A percentile compares a stretch with the other conserved stretches of the same genome.
phyloP scores from a whole-genome alignment of 2,329 filamentous ascomycete genomes.

The Elsinoe batatas region DNA sequence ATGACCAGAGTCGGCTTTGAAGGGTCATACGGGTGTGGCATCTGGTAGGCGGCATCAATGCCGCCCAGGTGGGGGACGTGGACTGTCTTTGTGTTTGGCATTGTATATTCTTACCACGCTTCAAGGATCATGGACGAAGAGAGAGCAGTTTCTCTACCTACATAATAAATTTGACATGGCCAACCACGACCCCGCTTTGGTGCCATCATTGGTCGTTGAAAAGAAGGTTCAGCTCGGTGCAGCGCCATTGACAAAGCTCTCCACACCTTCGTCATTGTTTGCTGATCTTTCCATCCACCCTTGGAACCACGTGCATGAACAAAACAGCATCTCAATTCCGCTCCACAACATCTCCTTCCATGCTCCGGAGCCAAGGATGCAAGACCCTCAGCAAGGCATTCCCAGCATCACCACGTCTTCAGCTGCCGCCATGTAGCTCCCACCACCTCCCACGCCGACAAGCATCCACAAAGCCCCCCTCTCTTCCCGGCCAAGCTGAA shows the following conservation, averaged over 20 bases:
- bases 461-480: too few relatives aligned
- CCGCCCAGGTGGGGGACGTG: slow-evolving; percentile 42
- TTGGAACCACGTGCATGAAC: neutral
- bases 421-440: neutral
- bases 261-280: slow-evolving; percentile 3
- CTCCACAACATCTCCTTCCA: too few relatives aligned
- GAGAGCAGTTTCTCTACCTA: neutral
- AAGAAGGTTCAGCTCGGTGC: neutral
- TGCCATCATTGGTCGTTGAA: neutral
- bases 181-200: slow-evolving; percentile 1
- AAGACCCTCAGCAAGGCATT: too few relatives aligned
- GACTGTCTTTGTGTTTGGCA: slow-evolving; percentile 26
- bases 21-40: slow-evolving; percentile 27
- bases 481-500: neutral
- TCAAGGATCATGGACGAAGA: neutral
- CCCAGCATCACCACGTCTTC: neutral
- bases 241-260: neutral
- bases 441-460: too few relatives aligned
- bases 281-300: neutral
- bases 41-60: slow-evolving; percentile 40
- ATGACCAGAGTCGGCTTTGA: slow-evolving; percentile 43
- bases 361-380: too few relatives aligned
- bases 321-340: neutral
- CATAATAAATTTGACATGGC: neutral
- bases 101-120: neutral